Evolutionary conservation across 1,284 basidiomycete genomes (phyloP), one percentile per base, ranked within the genome.

Genomic region (Ustilago cynodontis): DNA sequence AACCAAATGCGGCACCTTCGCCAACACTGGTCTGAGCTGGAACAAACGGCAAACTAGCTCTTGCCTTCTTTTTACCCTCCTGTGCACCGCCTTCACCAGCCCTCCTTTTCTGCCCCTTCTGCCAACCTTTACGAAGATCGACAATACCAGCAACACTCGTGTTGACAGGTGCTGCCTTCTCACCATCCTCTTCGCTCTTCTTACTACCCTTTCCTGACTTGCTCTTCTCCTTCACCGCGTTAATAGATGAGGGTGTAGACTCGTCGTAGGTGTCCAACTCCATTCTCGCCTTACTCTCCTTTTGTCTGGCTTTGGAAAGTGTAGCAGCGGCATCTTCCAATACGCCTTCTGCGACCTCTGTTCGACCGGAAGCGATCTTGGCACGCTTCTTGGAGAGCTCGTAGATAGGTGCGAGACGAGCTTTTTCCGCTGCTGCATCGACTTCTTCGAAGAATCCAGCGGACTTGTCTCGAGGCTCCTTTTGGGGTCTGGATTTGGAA

Each of bases 281-380:
- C 8, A 53, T 66, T 2, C 57, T 60, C 13, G 28, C 35, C 43
- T 67, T 63, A n/a, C 11, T 52, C 43, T 74, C 66, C 55, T 49
- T 65, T 29, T 59, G 54, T 14, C 66, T 43, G 10, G 72, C 63
- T 41, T 75, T 75, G 33, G 67, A 65, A 1, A 66, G 45, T 7
- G 51, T 35, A 0, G 64, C 47, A 0, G 61, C 47, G 13, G 61
- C 59, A 29, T 76, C 73, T 50, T 76, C 73, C 8, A 76, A 59
- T 20, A 76, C 73, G 22, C 73, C 73, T 28, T 71, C 73, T 3
- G 73, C 56, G 9, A 76, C 64, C 33, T 71, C 54, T 16, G 66
- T 71, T 24, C 73, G 68, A 3, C 73, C 73, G 3, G 68, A 58
- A 53, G 65, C 66, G 55, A 76, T 76, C 68, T 71, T 67, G 54